Conservation (phyloP, 225 moss, liverwort and hornwort species). For the Thuidium tamariscinum region DNA sequence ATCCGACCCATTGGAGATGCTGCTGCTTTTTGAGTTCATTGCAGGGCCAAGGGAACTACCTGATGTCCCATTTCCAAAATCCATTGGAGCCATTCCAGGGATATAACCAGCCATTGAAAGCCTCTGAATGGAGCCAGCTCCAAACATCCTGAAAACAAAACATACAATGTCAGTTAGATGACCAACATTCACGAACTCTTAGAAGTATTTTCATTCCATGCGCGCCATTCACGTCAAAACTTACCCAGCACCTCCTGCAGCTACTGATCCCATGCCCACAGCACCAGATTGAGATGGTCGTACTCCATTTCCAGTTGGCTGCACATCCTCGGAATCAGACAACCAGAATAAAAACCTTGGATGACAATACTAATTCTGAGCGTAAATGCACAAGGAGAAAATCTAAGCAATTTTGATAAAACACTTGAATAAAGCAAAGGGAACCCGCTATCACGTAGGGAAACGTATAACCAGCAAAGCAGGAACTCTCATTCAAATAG, state of each 20-base stretch:
- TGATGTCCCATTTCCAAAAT: conserved; percentile 35
- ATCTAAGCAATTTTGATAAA: neutral
- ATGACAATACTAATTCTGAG: neutral
- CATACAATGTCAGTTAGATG: neutral
- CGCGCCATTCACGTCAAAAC: neutral
- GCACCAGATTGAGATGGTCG: conserved; percentile 20
- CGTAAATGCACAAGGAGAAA: neutral
- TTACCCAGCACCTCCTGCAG: conserved; percentile 32
- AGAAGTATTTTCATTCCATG: neutral
- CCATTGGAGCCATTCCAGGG: conserved; percentile 50
- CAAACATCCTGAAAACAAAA: conserved; percentile 26
- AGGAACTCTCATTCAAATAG: neutral
- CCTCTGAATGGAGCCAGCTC: conserved; percentile 40
- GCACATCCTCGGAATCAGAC: neutral
- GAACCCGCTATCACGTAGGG: neutral
- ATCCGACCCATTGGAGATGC: conserved; percentile 34
- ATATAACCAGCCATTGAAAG: conserved; percentile 45
- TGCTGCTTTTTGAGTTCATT: conserved; percentile 18
- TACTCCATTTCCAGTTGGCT: conserved; percentile 26
- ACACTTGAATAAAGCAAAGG: neutral
- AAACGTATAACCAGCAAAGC: neutral
- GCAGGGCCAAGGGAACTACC: conserved; percentile 23
- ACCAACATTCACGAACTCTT: neutral
- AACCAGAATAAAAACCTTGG: neutral
- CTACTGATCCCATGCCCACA: conserved; percentile 9